Conservation (phyloP, 768 basidiomycete species). For the Omphalotus guepiniiformis region DNA sequence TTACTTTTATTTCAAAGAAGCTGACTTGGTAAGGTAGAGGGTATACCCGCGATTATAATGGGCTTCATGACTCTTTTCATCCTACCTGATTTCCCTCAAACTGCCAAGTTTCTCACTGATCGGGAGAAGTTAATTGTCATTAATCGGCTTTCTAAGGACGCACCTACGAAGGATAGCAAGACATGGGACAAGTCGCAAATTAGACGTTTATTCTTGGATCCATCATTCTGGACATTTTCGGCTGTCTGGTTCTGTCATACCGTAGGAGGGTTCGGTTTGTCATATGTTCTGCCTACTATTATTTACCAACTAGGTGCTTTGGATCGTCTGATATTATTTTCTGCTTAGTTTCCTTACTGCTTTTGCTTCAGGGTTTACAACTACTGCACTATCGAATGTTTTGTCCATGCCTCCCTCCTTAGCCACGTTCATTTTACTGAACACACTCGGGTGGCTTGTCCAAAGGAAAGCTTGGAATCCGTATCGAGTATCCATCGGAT, state of each 20-base stretch:
- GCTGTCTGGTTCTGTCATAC: slow-evolving; percentile 17
- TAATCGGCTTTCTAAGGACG: slow-evolving; percentile 19
- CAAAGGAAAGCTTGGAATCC: slow-evolving; percentile 15
- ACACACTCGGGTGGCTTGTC: slow-evolving; percentile 14
- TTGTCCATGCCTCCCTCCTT: slow-evolving; percentile 21
- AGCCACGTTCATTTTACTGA: slow-evolving; percentile 15
- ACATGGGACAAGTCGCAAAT: slow-evolving; percentile 12
- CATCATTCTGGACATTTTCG: slow-evolving; percentile 18
- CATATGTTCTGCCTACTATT: slow-evolving; percentile 18
- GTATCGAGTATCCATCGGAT: slow-evolving; percentile 13
- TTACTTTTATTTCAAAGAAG: slow-evolving; percentile 13
- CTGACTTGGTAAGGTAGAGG: slow-evolving; percentile 8
- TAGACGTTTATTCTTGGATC: slow-evolving; percentile 12
- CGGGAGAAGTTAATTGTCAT: slow-evolving; percentile 30
- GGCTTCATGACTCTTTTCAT: slow-evolving; percentile 18
- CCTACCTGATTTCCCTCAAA: slow-evolving; percentile 41
- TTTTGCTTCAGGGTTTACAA: slow-evolving; percentile 15
- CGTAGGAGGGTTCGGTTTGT: slow-evolving; percentile 18
- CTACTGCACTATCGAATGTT: slow-evolving; percentile 19
- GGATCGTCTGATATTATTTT: not conserved
- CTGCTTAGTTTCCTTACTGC: not conserved
- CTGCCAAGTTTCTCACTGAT: slow-evolving; percentile 31
- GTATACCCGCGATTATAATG: slow-evolving; percentile 16
- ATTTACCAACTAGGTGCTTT: slow-evolving; percentile 18
- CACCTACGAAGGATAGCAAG: slow-evolving; percentile 13